phyloP scores from a whole-genome alignment of 2,329 filamentous ascomycete species.

The Celoporthe dispersa region DNA sequence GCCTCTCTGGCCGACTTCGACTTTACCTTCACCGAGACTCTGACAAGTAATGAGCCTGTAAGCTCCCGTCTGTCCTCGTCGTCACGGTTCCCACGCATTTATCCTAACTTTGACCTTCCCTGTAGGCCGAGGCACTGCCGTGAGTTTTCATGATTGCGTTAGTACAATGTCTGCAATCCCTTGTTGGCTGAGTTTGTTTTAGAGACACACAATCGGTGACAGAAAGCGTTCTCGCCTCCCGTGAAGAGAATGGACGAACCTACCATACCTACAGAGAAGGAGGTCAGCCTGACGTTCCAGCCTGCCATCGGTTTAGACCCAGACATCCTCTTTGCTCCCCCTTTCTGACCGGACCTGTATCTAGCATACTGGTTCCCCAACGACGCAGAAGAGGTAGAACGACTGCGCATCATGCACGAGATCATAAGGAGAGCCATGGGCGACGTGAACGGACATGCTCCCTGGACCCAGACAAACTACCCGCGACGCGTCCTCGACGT shows the following conservation, averaged over 20 bases:
- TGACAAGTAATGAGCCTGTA: slow-evolving; percentile 20
- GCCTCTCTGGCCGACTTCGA: slow-evolving; percentile 22
- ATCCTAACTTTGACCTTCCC: not conserved
- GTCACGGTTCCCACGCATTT: not conserved
- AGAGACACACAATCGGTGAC: slow-evolving; percentile 26
- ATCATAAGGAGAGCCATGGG: slow-evolving; percentile 39
- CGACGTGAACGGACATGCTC: slow-evolving; percentile 38
- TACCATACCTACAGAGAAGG: slow-evolving; percentile 30
- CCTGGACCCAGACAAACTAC: slow-evolving; percentile 35
- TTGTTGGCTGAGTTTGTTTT: not conserved
- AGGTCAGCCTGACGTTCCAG: slow-evolving; percentile 9
- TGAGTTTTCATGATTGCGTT: slow-evolving; percentile 9
- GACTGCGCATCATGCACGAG: slow-evolving; percentile 39
- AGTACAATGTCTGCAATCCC: too few relatives aligned
- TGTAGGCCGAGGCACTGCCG: slow-evolving; percentile 23
- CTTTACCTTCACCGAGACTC: slow-evolving; percentile 22
- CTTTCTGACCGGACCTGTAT: slow-evolving; percentile 4
- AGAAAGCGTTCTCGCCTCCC: slow-evolving; percentile 27
- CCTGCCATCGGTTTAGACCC: not conserved
- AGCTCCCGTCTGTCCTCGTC: slow-evolving; percentile 1
- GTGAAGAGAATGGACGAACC: slow-evolving; percentile 28
- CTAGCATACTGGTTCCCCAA: slow-evolving; percentile 43
- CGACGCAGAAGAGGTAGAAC: slow-evolving; percentile 39
- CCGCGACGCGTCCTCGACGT: slow-evolving; percentile 41
- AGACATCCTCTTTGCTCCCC: not conserved